Evolutionary conservation across 1,284 basidiomycete species (phyloP).

Genomic region (Ceratobasidium sp.): DNA sequence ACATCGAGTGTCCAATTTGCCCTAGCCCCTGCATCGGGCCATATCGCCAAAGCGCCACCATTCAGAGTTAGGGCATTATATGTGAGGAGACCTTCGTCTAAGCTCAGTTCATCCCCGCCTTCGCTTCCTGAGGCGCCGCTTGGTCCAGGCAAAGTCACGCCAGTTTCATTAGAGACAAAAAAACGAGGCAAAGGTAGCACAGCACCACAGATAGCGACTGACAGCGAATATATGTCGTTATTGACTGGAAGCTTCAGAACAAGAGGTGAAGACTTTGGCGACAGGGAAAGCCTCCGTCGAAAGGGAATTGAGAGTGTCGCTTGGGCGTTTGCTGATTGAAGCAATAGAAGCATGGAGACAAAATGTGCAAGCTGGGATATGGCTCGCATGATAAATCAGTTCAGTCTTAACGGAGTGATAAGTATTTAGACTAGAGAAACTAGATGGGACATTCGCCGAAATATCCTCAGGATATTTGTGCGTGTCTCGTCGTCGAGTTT

Average conservation of each 20-base stretch:
- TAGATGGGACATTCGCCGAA: too few relatives aligned
- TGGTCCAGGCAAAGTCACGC: conserved; percentile 57
- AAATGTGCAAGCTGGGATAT: too few relatives aligned
- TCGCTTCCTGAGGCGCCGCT: conserved; percentile 53
- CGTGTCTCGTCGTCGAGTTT: too few relatives aligned
- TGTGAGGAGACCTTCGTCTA: conserved; percentile 65
- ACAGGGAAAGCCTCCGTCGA: conserved; percentile 52
- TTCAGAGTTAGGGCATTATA: conserved; percentile 62
- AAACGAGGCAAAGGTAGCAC: conserved; percentile 59
- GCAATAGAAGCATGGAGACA: neutral
- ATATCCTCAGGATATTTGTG: too few relatives aligned
- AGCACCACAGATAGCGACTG: conserved; percentile 66
- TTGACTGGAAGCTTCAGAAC: conserved; percentile 47
- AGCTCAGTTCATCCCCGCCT: conserved; percentile 63
- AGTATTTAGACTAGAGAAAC: too few relatives aligned
- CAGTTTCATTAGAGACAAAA: conserved; percentile 66
- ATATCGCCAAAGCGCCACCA: conserved; percentile 64
- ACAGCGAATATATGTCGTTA: conserved; percentile 53
- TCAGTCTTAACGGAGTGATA: too few relatives aligned
- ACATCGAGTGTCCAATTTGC: conserved; percentile 61
- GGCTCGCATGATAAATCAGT: too few relatives aligned
- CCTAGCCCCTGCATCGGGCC: conserved; percentile 54
- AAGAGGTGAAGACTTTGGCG: conserved; percentile 57
- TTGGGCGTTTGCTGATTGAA: neutral
- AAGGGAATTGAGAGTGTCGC: conserved; percentile 38